Percentiles rank a stretch among this genome's conserved stretches.
Evolutionary conservation across 176 grass and related monocot genomes (phyloP).

Genomic region (Bromus sterilis): DNA sequence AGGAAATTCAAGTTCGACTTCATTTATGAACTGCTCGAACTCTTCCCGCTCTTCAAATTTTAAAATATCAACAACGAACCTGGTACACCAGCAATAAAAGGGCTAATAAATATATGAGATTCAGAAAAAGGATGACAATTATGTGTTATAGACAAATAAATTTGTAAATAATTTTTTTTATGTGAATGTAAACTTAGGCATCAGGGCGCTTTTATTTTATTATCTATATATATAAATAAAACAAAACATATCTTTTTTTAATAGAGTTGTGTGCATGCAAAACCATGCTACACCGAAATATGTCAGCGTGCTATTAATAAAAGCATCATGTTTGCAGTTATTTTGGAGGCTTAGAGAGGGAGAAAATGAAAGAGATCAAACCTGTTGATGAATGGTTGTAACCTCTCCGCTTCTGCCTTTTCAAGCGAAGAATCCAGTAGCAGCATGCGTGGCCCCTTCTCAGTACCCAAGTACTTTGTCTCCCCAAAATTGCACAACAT

Average conservation of each 20-base stretch:
- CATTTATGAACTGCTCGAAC: conserved; percentile 39
- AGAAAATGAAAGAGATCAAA: background rate
- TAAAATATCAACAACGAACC: conserved; percentile 76
- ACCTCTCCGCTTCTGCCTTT: background rate
- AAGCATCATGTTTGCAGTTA: background rate
- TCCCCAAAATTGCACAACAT: conserved; percentile 86
- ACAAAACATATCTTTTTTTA: no score
- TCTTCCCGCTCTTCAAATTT: conserved; percentile 64
- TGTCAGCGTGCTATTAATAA: background rate
- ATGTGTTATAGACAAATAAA: background rate
- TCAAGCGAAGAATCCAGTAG: conserved; percentile 89
- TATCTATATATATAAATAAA: no score
- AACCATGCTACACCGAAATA: background rate
- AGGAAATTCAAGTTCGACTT: conserved; percentile 74
- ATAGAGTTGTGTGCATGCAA: background rate
- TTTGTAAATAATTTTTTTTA: background rate
- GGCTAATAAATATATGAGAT: background rate
- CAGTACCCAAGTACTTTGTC: conserved; percentile 10
- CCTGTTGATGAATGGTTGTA: background rate
- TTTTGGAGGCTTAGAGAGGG: background rate
- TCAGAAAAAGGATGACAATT: background rate
- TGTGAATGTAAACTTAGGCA: background rate
- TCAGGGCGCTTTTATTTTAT: background rate
- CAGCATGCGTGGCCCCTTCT: conserved; percentile 55
- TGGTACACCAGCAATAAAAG: conserved; percentile 24